phyloP scores from a whole-genome alignment of 192 early-diverging fungal species.

The Geranomyces variabilis region DNA sequence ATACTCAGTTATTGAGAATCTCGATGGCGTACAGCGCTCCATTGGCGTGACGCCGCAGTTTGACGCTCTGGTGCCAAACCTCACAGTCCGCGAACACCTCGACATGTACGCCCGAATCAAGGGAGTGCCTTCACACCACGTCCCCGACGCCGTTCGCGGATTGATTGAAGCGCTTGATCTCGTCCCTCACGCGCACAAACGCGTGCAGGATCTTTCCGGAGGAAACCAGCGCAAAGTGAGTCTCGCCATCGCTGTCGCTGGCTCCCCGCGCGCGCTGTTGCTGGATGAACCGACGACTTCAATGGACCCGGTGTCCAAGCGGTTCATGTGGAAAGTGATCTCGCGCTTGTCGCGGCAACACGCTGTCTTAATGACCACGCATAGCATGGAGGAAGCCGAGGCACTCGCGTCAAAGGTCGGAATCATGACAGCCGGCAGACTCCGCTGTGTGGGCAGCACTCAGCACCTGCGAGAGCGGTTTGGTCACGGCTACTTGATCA shows the following conservation, averaged over 20 bases:
- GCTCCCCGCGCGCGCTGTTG: conserved; percentile 21
- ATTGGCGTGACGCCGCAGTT: conserved; percentile 60
- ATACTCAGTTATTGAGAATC: conserved; percentile 6
- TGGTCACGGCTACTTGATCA: conserved; percentile 51
- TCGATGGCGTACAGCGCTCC: conserved; percentile 39
- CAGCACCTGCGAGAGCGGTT: conserved; percentile 54
- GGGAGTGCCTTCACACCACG: conserved; percentile 37
- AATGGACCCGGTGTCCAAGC: conserved; percentile 48
- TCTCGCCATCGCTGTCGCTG: conserved; percentile 26
- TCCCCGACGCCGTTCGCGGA: conserved; percentile 1
- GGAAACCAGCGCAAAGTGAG: conserved; percentile 29
- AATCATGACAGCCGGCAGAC: conserved; percentile 46
- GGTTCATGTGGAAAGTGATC: conserved; percentile 55
- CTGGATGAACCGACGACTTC: conserved; percentile 29
- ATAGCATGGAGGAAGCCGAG: conserved; percentile 71
- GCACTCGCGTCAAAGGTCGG: conserved; percentile 40
- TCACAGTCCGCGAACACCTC: conserved; percentile 50
- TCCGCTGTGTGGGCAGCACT: conserved; percentile 49
- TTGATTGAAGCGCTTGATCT: conserved; percentile 45
- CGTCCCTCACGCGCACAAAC: conserved; percentile 37
- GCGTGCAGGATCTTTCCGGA: conserved; percentile 33
- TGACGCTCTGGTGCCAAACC: conserved; percentile 33
- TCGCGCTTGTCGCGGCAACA: conserved; percentile 44
- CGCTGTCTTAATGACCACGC: conserved; percentile 63
- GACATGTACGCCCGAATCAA: conserved; percentile 47